Evolutionary conservation across 208 protist genomes (phyloP).

Genomic region (Crithidia acanthocephali): DNA sequence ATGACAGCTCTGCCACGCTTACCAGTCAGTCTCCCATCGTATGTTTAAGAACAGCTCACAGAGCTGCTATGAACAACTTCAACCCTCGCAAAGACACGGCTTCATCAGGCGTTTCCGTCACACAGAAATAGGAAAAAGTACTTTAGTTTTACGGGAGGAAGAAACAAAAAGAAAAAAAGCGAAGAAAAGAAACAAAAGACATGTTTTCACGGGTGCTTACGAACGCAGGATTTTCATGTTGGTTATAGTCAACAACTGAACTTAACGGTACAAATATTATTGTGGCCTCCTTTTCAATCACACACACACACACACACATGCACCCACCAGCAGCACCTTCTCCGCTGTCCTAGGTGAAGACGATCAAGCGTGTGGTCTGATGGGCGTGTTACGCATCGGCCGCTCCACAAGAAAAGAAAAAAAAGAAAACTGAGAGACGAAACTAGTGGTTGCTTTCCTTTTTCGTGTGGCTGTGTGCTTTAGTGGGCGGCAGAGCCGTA

Average conservation of each 20-base stretch:
- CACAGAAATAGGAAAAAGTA: neutral
- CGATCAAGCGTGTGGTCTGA: too few species aligned
- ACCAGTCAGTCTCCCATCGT: too few species aligned
- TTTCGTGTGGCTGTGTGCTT: neutral
- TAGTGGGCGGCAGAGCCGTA: constrained; percentile 25
- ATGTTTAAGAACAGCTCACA: neutral
- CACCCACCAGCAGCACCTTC: too few species aligned
- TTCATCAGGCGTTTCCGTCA: neutral
- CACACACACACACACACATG: too few species aligned
- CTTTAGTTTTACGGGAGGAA: too few species aligned
- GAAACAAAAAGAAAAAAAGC: neutral
- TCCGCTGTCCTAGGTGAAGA: too few species aligned
- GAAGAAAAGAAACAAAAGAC: neutral
- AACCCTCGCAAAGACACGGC: constrained; percentile 2
- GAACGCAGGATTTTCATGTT: too few species aligned
- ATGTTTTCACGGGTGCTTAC: neutral
- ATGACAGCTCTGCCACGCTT: too few species aligned
- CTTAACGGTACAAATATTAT: neutral
- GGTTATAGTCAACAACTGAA: neutral
- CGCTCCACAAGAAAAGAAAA: too few species aligned
- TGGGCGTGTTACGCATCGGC: too few species aligned
- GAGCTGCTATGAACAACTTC: neutral
- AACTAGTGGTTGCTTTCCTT: neutral
- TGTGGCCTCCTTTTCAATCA: too few species aligned
- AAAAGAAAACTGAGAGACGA: neutral